A percentile compares a stretch with the other conserved stretches of the same genome.
Evolutionary conservation across 495 filamentous ascomycete species (phyloP).

Genomic region (Aeminium ludgeri): DNA sequence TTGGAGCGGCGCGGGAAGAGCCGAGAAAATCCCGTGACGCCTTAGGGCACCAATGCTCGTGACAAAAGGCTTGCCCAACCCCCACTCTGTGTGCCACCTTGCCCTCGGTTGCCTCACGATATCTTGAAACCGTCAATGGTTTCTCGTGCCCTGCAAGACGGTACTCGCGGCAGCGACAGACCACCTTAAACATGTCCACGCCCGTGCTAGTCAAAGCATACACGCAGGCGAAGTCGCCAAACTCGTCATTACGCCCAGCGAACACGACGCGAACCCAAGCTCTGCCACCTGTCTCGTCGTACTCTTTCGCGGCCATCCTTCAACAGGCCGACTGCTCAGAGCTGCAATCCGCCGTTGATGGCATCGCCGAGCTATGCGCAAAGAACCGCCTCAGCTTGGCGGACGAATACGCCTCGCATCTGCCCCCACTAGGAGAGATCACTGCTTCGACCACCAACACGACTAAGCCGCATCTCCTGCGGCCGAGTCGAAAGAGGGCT

Average conservation of each 20-base stretch:
- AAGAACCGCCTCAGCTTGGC: slow-evolving; percentile 43
- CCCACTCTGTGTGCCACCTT: too few relatives aligned
- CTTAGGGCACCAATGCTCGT: too few relatives aligned
- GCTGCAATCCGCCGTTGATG: slow-evolving; percentile 38
- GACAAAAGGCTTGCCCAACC: too few relatives aligned
- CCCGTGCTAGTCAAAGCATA: slow-evolving; percentile 1
- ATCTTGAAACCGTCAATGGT: too few relatives aligned
- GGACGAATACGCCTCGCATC: slow-evolving; percentile 47
- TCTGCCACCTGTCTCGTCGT: slow-evolving; percentile 25
- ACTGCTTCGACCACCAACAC: slow-evolving; percentile 4
- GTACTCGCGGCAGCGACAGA: background rate
- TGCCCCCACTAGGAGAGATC: slow-evolving; percentile 44
- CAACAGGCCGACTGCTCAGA: slow-evolving; percentile 39
- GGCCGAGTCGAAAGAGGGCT: slow-evolving; percentile 13
- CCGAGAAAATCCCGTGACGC: too few relatives aligned
- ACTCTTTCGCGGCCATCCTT: slow-evolving; percentile 44
- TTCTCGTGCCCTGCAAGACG: too few relatives aligned
- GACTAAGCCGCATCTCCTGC: background rate
- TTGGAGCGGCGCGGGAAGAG: too few relatives aligned
- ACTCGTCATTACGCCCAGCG: too few relatives aligned
- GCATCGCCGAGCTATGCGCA: slow-evolving; percentile 48
- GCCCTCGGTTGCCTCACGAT: too few relatives aligned
- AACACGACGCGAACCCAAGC: background rate
- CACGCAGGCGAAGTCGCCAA: background rate
- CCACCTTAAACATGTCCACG: background rate